Percentiles rank a stretch among this genome's conserved stretches.
These are phyloP conservation scores for Daphne laureola DNA, from an alignment of 441 rosid species.

Conservation along the genomic window DNA sequence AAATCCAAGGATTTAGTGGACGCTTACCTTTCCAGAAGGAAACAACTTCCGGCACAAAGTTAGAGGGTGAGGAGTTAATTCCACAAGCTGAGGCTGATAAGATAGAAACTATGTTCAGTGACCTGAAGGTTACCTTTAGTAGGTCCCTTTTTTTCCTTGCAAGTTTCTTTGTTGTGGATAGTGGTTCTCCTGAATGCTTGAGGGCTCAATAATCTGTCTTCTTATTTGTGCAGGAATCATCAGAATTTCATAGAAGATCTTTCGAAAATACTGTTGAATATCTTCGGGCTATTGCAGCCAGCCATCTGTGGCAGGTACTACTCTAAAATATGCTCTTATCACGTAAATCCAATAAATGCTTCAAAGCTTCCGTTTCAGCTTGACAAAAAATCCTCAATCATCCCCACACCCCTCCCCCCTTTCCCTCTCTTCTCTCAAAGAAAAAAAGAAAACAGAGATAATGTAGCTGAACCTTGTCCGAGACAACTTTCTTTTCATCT, in stretches of 20 bases:
- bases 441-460: too few species aligned
- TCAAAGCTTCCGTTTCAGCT: too few species aligned
- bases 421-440: too few species aligned
- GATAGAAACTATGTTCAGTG: slow-evolving; percentile 84
- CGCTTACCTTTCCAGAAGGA: slow-evolving; percentile 49
- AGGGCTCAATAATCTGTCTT: too few species aligned
- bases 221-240: slow-evolving; percentile 46
- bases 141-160: slow-evolving; percentile 4
- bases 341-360: too few species aligned
- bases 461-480: too few species aligned
- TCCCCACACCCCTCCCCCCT: too few species aligned
- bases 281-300: slow-evolving; percentile 87
- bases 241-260: slow-evolving; percentile 90
- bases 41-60: slow-evolving; percentile 37
- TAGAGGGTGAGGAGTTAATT: slow-evolving; percentile 69
- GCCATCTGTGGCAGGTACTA: slow-evolving; percentile 99
- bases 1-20: slow-evolving; percentile 46
- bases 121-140: slow-evolving; percentile 56
- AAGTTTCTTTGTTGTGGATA: neutral
- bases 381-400: too few species aligned
- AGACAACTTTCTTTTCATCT: neutral
- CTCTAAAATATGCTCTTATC: too few species aligned
- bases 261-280: slow-evolving; percentile 85
- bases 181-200: slow-evolving; percentile 1
- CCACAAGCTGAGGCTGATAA: slow-evolving; percentile 95